phyloP scores from a whole-genome alignment of 805 yeast species.

The Candida pseudofarinosa region DNA sequence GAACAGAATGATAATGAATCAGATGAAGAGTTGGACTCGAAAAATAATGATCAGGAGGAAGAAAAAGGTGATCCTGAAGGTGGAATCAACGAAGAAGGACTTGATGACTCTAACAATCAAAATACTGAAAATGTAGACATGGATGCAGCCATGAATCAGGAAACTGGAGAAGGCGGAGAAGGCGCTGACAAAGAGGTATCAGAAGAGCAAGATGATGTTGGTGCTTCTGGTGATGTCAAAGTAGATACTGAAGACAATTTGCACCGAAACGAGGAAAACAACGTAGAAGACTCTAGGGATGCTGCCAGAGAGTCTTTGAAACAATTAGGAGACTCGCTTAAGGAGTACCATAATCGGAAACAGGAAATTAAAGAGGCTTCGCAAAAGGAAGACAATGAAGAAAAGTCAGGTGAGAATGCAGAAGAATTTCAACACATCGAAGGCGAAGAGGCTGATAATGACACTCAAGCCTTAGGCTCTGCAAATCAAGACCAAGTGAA shows the following conservation, averaged over 20 bases:
- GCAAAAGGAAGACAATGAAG: slow-evolving; percentile 41
- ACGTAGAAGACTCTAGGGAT: slow-evolving; percentile 53
- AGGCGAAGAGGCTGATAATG: slow-evolving; percentile 70
- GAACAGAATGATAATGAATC: slow-evolving; percentile 24
- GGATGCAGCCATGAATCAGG: slow-evolving; percentile 58
- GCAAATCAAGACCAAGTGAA: slow-evolving; percentile 79
- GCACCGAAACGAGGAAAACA: slow-evolving; percentile 32
- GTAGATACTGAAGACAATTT: slow-evolving; percentile 24
- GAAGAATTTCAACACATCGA: slow-evolving; percentile 85
- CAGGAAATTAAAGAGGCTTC: slow-evolving; percentile 78
- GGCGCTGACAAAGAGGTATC: slow-evolving; percentile 55
- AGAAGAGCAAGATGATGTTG: slow-evolving; percentile 63
- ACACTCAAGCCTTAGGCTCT: slow-evolving; percentile 91
- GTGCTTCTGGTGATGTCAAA: slow-evolving; percentile 52
- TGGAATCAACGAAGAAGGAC: slow-evolving; percentile 47
- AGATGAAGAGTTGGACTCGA: slow-evolving; percentile 29
- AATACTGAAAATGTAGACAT: slow-evolving; percentile 45
- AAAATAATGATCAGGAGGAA: slow-evolving; percentile 30
- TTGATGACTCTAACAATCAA: slow-evolving; percentile 40
- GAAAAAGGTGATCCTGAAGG: slow-evolving; percentile 30
- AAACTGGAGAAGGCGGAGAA: slow-evolving; percentile 56
- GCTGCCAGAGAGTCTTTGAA: slow-evolving; percentile 73
- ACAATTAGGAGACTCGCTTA: slow-evolving; percentile 86
- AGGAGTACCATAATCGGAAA: slow-evolving; percentile 86
- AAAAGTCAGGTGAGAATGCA: slow-evolving; percentile 57